Base-by-base conservation (phyloP, 2,329 filamentous ascomycete species). In the Ophiostoma himal-ulmi region DNA sequence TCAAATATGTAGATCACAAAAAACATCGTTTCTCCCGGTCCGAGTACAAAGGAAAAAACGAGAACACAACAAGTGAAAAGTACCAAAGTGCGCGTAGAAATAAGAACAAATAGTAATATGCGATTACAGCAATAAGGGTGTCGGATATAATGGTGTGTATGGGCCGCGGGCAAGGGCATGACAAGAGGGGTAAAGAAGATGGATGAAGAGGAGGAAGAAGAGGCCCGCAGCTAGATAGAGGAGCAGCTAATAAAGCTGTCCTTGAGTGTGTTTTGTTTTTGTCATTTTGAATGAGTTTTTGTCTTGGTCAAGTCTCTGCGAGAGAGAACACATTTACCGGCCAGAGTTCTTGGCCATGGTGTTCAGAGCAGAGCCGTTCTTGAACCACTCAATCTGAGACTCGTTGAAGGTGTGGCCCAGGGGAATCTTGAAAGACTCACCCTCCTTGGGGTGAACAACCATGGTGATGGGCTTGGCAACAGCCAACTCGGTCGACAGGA, bases 321-420 rank as follows among this genome's bases (percentile, higher is more conserved):
- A 65, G 54, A 60, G 54, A 26, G 14, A 37, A 17, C 30, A n/a
- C 65, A 34, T 57, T 39, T 57, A 68, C 30, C 39, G 65, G 37
- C 36, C 36, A 65, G 37, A 13, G 68, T 68, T 70, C 89, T 95
- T 96, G 76, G 94, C 94, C 94, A 99, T 99, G 77, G 94, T 97
- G 89, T 99, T 99, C 75, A 99, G 86, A 70, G 95, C 95, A 78
- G 90, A 94, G 75, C 95, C 95, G 81, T 98, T 96, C 87, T 93
- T 94, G 88, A 99, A 99, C 95, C 95, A 99, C 84, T 97, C 91
- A 74, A 99, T 91, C 85, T 99, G 95, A 76, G 91, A 89, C 81
- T 93, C 93, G 87, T 99, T 99, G 90, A 97, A 99, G 75, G 95
- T 99, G 85, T 99, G 95, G 75, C 87, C 86, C 76, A 99, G 89